Percentiles rank a stretch among this genome's conserved stretches.
Conservation (phyloP, 2,329 filamentous ascomycete genomes). For the Apiospora pterosperma region DNA sequence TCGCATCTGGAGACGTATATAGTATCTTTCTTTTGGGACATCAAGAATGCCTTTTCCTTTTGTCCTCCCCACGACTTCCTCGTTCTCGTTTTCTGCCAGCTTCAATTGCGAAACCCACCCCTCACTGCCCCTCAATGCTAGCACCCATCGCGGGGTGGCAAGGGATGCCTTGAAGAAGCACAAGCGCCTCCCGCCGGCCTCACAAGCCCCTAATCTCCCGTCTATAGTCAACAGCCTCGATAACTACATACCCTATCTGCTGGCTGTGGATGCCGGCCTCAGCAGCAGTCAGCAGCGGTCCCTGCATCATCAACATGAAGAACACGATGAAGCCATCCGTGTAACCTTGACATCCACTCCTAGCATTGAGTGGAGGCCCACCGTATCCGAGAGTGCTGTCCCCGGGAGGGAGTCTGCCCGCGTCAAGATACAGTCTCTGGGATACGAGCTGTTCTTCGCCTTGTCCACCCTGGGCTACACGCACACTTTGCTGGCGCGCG, state of each 20-base stretch:
- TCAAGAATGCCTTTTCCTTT: slow-evolving; percentile 86
- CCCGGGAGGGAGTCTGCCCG: slow-evolving; percentile 63
- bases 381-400: slow-evolving; percentile 62
- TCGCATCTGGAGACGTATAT: neutral
- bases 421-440: slow-evolving; percentile 68
- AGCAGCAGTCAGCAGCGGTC: slow-evolving; percentile 45
- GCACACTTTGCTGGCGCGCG: slow-evolving; percentile 68
- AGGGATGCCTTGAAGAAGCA: slow-evolving; percentile 82
- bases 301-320: slow-evolving; percentile 14
- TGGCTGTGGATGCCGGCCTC: slow-evolving; percentile 74
- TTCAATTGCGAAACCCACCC: slow-evolving; percentile 82
- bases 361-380: slow-evolving; percentile 80
- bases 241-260: slow-evolving; percentile 79
- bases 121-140: slow-evolving; percentile 77
- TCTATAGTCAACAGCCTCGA: slow-evolving; percentile 67
- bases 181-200: slow-evolving; percentile 74
- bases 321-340: slow-evolving; percentile 58
- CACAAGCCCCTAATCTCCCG: slow-evolving; percentile 68
- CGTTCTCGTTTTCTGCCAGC: slow-evolving; percentile 75
- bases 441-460: slow-evolving; percentile 79
- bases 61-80: slow-evolving; percentile 82
- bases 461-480: slow-evolving; percentile 75
- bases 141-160: slow-evolving; percentile 79
- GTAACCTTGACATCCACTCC: slow-evolving; percentile 59
- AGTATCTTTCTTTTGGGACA: neutral